Evolutionary conservation across 257 asterid genomes (phyloP), one percentile per base, ranked within the genome.

Genomic region (Mitragyna speciosa): DNA sequence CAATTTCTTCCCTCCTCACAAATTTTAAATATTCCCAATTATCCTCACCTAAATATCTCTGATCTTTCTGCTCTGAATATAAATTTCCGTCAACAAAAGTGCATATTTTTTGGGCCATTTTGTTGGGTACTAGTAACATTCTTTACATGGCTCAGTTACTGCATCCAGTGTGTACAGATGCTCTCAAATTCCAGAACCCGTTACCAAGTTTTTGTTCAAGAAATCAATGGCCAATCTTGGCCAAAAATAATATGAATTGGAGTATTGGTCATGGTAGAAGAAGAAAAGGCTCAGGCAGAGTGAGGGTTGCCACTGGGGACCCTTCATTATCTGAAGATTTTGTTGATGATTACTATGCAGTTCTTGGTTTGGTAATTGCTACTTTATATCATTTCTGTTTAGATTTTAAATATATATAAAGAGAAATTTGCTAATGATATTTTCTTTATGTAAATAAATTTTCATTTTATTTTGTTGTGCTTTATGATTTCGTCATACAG

Each of bases 281-380:
- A 70, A 85, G 92, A 80, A 89, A 73, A 85, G 83, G 84, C 5
- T 39, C 73, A 47, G 89, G 91, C 78, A 88, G 94, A 76, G 79
- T 87, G 28, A 92, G 88, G 88, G 94, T 84, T 80, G 87, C 96
- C 39, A 84, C 88, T 80, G 89, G 81, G 80, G 92, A 87, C 5
- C 85, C 96, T 71, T 86, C 91, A 7, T 68, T 95, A 1, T 45
- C 73, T 30, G 88, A 84, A 79, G 96, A 88, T 67, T 58, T 83
- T 85, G 92, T 96, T 1, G 98, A 94, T 83, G 98, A 94, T 89
- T 94, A 90, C 84, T 94, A 94, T 89, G 88, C 90, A 75, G 91
- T 94, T 26, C 81, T 92, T 82, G 98, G 98, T 36, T 90, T 94
- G 94, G 98, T 94, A 92, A 87, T 82, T 45, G 6, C 8, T 9